A percentile compares a stretch with the other conserved stretches of the same genome.
Evolutionary conservation across 441 rosid species (phyloP).

Genomic region (Euphorbia schlechtendalii): DNA sequence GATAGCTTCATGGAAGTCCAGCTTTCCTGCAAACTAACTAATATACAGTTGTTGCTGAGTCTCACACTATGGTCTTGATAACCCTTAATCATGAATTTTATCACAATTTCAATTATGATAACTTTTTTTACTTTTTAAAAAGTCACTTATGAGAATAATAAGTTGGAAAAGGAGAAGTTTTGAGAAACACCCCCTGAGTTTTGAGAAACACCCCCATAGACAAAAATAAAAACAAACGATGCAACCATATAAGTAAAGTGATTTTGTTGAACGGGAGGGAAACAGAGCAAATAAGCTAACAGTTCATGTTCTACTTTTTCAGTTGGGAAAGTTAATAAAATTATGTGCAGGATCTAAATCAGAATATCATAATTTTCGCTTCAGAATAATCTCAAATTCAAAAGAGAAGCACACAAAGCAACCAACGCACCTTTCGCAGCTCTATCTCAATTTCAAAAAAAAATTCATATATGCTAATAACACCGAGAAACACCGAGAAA

Average conservation of each 20-base stretch:
- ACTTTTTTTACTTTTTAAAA: too few species aligned
- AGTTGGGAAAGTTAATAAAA: background rate
- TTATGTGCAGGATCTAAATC: background rate
- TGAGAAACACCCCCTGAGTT: too few species aligned
- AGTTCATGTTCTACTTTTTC: background rate
- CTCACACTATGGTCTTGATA: background rate
- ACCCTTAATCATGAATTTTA: too few species aligned
- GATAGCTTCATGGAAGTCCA: slow-evolving; percentile 29
- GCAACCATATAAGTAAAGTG: background rate
- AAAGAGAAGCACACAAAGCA: background rate
- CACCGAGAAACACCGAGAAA: too few species aligned
- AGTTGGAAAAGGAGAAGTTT: too few species aligned
- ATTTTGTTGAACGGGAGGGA: background rate
- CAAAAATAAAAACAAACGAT: background rate
- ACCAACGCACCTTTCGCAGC: background rate
- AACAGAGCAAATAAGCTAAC: background rate
- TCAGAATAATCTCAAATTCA: background rate
- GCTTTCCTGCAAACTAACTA: slow-evolving; percentile 15
- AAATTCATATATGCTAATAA: too few species aligned
- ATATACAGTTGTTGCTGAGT: background rate
- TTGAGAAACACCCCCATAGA: too few species aligned
- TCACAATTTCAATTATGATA: too few species aligned
- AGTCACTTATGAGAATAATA: too few species aligned
- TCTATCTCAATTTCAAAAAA: background rate
- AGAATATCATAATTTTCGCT: background rate